These are phyloP conservation scores for Bruguiera hainesii DNA, from an alignment of 441 rosid genomes.

Conservation along the genomic window DNA sequence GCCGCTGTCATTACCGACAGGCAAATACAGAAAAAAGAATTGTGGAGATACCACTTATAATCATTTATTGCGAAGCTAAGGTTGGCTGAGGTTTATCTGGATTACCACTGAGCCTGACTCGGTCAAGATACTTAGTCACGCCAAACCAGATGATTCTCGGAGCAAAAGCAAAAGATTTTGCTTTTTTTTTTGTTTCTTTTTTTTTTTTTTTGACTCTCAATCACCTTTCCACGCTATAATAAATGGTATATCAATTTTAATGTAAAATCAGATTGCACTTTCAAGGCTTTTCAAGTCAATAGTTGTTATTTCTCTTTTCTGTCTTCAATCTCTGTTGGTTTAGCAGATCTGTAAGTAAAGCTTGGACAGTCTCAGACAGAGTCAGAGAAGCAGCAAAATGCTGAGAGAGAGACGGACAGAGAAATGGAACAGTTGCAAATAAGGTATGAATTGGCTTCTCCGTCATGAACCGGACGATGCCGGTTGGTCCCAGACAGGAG, in stretches of 20 bases:
- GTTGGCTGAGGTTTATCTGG: background rate
- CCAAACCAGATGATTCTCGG: background rate
- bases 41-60: background rate
- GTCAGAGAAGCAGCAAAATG: background rate
- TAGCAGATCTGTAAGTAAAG: conserved; percentile 19
- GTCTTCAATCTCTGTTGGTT: conserved; percentile 13
- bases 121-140: background rate
- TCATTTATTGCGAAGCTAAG: background rate
- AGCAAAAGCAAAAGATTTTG: background rate
- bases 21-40: background rate
- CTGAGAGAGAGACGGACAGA: conserved; percentile 8
- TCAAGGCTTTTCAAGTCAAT: conserved; percentile 31
- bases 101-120: background rate
- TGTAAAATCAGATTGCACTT: conserved; percentile 21
- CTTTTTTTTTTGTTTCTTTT: background rate
- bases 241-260: conserved; percentile 24
- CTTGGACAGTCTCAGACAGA: conserved; percentile 8
- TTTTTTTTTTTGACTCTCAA: conserved; percentile 7
- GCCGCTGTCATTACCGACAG: background rate
- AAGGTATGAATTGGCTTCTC: conserved; percentile 11
- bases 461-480: conserved; percentile 23
- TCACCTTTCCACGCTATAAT: conserved; percentile 26
- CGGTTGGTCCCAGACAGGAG: conserved; percentile 24
- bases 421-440: conserved; percentile 8
- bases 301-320: conserved; percentile 6